phyloP scores from a whole-genome alignment of 1,139 yeast genomes.

The Pichia sp. region DNA sequence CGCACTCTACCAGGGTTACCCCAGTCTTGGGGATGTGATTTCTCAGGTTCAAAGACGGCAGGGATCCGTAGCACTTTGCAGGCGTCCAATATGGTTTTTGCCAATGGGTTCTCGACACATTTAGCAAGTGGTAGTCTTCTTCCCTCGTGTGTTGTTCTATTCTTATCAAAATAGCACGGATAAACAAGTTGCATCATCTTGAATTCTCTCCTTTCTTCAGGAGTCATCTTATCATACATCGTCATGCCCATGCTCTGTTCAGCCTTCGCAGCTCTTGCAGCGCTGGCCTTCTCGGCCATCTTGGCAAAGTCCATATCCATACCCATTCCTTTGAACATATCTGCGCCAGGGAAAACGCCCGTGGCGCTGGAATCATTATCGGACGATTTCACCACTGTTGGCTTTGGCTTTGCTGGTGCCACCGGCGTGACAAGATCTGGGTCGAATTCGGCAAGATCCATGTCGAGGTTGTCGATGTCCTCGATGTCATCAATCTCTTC shows the following conservation, averaged over 20 bases:
- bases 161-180: slow-evolving; percentile 87
- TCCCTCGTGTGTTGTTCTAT: slow-evolving; percentile 72
- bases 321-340: slow-evolving; percentile 20
- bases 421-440: slow-evolving; percentile 62
- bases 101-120: slow-evolving; percentile 85
- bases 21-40: slow-evolving; percentile 93
- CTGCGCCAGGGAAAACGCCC: slow-evolving; percentile 13
- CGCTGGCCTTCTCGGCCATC: slow-evolving; percentile 2
- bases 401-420: slow-evolving; percentile 58
- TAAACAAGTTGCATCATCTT: slow-evolving; percentile 67
- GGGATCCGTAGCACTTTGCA: slow-evolving; percentile 43
- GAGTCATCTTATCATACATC: slow-evolving; percentile 11
- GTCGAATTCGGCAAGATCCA: slow-evolving; percentile 89
- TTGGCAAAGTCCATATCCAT: slow-evolving; percentile 8
- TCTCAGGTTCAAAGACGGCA: slow-evolving; percentile 66
- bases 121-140: slow-evolving; percentile 61
- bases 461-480: slow-evolving; percentile 85
- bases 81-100: slow-evolving; percentile 71
- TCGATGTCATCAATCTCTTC: slow-evolving; percentile 81
- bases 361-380: slow-evolving; percentile 40
- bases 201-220: slow-evolving; percentile 52
- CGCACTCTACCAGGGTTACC: slow-evolving; percentile 95
- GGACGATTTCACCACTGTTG: slow-evolving; percentile 57
- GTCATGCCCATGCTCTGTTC: slow-evolving; percentile 7
- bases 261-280: not conserved